Evolutionary conservation across 257 asterid genomes (phyloP).

Genomic region (Nicotiana noctiflora): DNA sequence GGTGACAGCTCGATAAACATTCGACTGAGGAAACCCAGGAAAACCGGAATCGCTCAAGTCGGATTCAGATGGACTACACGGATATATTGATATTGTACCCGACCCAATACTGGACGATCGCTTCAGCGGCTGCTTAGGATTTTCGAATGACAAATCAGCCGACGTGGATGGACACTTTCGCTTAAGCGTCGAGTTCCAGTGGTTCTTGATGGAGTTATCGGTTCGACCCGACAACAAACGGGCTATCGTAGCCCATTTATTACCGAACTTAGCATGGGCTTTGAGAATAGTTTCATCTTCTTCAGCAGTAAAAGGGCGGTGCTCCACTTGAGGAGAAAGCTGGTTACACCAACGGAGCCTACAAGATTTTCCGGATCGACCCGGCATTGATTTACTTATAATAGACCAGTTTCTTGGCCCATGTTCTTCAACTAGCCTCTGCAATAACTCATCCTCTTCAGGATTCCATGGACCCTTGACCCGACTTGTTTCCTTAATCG

Average conservation of each 20-base stretch:
- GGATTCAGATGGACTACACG: background rate
- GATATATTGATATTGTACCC: background rate
- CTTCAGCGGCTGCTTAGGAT: background rate
- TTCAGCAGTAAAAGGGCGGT: background rate
- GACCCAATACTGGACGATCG: background rate
- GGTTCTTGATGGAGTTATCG: background rate
- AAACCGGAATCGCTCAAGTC: background rate
- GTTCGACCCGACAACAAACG: background rate
- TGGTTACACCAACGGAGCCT: conserved; percentile 6
- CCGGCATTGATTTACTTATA: background rate
- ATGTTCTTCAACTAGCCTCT: background rate
- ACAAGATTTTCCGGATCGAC: background rate
- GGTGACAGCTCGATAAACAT: background rate
- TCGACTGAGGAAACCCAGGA: background rate
- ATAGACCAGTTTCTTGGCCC: background rate
- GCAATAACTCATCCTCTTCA: background rate
- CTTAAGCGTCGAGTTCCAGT: conserved; percentile 1
- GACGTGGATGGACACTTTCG: background rate
- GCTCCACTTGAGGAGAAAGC: conserved; percentile 2
- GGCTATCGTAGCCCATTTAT: conserved; percentile 11
- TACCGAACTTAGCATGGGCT: background rate
- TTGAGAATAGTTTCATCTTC: background rate
- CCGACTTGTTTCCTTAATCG: background rate
- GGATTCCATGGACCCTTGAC: background rate
- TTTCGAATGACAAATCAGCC: background rate